phyloP scores from a whole-genome alignment of 1,284 basidiomycete genomes.

The Cryptococcus deneoformans region DNA sequence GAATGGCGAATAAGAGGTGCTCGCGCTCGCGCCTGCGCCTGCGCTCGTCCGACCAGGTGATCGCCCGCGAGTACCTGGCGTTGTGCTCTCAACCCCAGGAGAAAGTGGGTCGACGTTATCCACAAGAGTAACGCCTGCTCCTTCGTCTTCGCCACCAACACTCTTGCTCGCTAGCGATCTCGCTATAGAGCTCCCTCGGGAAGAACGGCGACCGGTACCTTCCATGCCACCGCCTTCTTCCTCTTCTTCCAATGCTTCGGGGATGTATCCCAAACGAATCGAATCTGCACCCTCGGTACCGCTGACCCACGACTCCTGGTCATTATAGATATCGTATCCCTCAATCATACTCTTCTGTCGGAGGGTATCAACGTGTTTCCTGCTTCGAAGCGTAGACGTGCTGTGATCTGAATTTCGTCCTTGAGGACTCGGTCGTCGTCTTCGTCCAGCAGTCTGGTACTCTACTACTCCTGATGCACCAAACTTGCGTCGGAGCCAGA shows the following conservation, averaged over 20 bases:
- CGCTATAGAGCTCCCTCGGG: not conserved
- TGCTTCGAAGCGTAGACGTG: slow-evolving; percentile 27
- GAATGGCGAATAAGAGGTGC: not conserved
- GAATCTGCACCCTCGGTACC: slow-evolving; percentile 35
- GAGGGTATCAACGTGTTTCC: slow-evolving; percentile 39
- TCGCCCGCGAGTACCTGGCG: not conserved
- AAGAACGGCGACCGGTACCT: slow-evolving; percentile 4
- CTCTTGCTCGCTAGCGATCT: not conserved
- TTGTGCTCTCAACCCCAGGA: not conserved
- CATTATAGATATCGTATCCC: slow-evolving; percentile 45
- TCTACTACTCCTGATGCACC: slow-evolving; percentile 35
- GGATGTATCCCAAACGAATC: slow-evolving; percentile 28
- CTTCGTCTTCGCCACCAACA: not conserved
- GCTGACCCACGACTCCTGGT: slow-evolving; percentile 31
- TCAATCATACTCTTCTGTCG: slow-evolving; percentile 48
- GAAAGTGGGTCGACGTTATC: slow-evolving; percentile 9
- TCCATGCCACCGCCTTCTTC: slow-evolving; percentile 15
- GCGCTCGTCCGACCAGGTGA: not conserved
- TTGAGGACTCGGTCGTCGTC: slow-evolving; percentile 3
- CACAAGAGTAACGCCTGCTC: slow-evolving; percentile 5
- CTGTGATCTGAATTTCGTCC: slow-evolving; percentile 19
- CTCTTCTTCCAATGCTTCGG: slow-evolving; percentile 26
- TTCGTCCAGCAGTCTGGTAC: slow-evolving; percentile 17
- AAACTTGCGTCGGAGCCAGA: slow-evolving; percentile 44
- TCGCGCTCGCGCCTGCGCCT: not conserved